Base-by-base conservation (phyloP, 495 filamentous ascomycete species). In the Daldinia concentrica region DNA sequence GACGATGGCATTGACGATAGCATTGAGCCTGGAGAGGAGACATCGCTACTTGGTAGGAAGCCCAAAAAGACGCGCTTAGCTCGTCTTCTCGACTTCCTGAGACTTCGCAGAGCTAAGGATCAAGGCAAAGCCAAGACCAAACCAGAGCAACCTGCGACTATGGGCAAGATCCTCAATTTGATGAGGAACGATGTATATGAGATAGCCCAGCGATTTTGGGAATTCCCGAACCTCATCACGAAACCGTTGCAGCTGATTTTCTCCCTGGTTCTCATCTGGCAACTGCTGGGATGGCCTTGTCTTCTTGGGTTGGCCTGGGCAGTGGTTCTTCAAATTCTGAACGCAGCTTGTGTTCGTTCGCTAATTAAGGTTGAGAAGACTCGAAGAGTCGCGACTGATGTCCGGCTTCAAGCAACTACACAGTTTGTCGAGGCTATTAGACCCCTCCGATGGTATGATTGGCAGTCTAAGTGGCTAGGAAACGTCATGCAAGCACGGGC, bases 361-460 rank as follows among this genome's bases (percentile, higher is more conserved):
- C 77, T 92, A 26, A 80, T 93, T 11, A 79, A 79, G 32, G 87
- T 89, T 76, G 92, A 94, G 74, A 82, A 82, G 58, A 82, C 81
- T 3, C 91, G 90, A 12, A 84, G 92, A 75, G 75, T 80, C 0
- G 88, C 89, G 2, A 92, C 92, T 1, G 93, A 96, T 78, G 76
- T 75, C 15, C 89, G 92, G 67, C 84, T 94, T 9, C 90, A 94
- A 73, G 87, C 88, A 7, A 90, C 89, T 11, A 89, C 90, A 19
- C 92, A 96, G 76, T 92, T 93, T 63, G 89, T 95, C 50, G 92
- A 93, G 75, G 88, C 91, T 3, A 93, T 95, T 39, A 87, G 93
- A n/a, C 92, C 94, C 72, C 82, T 96, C 22, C 87, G 93, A 12
- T 96, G 91, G 90, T 94, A 96, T 74, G 92, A 89, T 34, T 96